A percentile compares a stretch with the other conserved stretches of the same genome.
These are phyloP conservation scores for Mollisia scopiformis DNA, from an alignment of 2,329 filamentous ascomycete genomes.

Conservation along the genomic window DNA sequence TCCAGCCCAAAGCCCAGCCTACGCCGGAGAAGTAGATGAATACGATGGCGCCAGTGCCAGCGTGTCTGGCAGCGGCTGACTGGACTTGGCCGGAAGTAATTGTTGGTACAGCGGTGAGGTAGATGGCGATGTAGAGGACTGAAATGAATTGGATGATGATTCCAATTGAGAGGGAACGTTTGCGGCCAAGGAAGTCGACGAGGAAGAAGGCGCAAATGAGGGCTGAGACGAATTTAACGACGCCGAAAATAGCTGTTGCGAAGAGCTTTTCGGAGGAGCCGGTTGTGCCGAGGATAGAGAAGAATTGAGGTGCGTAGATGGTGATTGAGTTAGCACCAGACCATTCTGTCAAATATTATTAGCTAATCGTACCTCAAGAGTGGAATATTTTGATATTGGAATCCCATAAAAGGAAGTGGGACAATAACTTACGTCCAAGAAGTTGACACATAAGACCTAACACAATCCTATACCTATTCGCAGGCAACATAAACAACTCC, in stretches of 20 bases:
- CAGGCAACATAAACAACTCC: conserved; percentile 68
- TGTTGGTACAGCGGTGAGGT: conserved; percentile 63
- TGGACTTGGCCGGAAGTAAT: conserved; percentile 54
- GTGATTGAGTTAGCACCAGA: conserved; percentile 75
- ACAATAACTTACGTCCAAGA: conserved; percentile 51
- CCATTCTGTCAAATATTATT: conserved; percentile 52
- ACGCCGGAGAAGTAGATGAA: conserved; percentile 74
- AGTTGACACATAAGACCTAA: conserved; percentile 71
- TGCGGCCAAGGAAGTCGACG: conserved; percentile 78
- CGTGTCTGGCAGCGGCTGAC: conserved; percentile 48
- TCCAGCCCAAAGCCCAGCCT: conserved; percentile 75
- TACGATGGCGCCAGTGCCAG: conserved; percentile 69
- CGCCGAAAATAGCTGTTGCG: conserved; percentile 75
- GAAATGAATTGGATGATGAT: conserved; percentile 62
- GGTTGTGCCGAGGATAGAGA: conserved; percentile 70
- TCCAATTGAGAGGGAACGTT: conserved; percentile 63
- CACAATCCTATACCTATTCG: conserved; percentile 75
- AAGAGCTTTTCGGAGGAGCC: conserved; percentile 72
- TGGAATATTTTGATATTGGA: neutral
- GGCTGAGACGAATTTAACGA: conserved; percentile 72
- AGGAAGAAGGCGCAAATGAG: conserved; percentile 76
- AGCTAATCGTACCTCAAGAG: too few relatives aligned
- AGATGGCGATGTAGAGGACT: conserved; percentile 66
- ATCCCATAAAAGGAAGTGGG: neutral
- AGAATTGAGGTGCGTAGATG: conserved; percentile 75